Evolutionary conservation across 2,329 filamentous ascomycete genomes (phyloP), one percentile per base, ranked within the genome.

Genomic region (Fusarium udum): DNA sequence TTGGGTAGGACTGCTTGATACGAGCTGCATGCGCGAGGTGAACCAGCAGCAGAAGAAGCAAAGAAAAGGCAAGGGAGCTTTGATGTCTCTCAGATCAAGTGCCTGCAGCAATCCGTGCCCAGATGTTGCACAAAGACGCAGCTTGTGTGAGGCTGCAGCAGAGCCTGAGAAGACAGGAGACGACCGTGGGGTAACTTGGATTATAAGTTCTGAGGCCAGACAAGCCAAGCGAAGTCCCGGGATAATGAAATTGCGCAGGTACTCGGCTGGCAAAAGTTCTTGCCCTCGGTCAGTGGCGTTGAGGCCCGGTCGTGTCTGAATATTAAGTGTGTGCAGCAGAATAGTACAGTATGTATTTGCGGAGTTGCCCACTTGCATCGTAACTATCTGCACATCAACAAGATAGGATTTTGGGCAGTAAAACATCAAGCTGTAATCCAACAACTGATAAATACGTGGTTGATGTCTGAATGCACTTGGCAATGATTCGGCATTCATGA

Each of bases 281-380:
- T 36, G 43, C 51, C 61, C 49, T 60, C 40, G 46, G 45, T 51
- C 59, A 53, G 69, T 69, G 61, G 66, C 49, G 64, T 32, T 62
- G 71, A 74, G 72, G 65, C 65, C 61, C 62, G 61, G 64, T 56
- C 59, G 58, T 57, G 45, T 70, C 46, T 65, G 57, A 36, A 37
- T 66, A 65, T 70, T 70, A 66, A 76, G 73, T 77, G 73, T 69
- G 65, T 77, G 75, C 75, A 77, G 73, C 51, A 60, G 64, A 57
- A 55, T 58, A 72, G 61, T 49, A 61, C 39, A 72, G 61, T 46
- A 61, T 43, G 56, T 52, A 53, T 65, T 68, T 70, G 69, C 67
- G 68, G 67, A 74, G 48, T 36, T 72, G 61, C 64, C 67, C 72
- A 75, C 72, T 67, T 70, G 57, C 59, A 64, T 60, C 32, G 40